Base-by-base conservation (phyloP, 2,329 filamentous ascomycete genomes). In the Exophiala spinifera region DNA sequence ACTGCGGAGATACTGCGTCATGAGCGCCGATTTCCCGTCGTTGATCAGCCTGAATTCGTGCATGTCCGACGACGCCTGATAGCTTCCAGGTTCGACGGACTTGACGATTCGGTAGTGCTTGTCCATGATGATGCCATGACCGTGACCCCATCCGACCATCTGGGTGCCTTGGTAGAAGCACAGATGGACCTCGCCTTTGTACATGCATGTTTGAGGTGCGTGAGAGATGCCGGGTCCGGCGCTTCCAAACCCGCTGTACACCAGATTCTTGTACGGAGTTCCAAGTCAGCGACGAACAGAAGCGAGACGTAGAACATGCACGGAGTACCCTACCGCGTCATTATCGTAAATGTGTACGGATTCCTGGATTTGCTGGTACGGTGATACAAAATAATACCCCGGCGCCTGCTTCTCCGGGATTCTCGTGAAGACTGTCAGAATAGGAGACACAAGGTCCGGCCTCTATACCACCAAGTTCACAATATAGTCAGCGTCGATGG, bases 301-400 rank as follows among this genome's bases (percentile, higher is more conserved):
- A 33, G 17, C 33, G 21, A 23, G n/a, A 37, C 15, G 8, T n/a
- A n/a, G n/a, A n/a, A n/a, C 7, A 14, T 43, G 21, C 17, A 19
- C 34, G 11, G 20, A 23, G 17, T 14, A 19, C 4, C 67, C 46
- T 69, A 74, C 72, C 59, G 76, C 77, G 57, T 69, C 67, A 60
- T 75, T 77, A 62, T 79, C 76, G 60, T 77, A 79, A 20, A 79
- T 79, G 60, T 79, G 76, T 7, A 77, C 74, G 1, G 75, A 76
- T 7, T 75, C 72, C 56, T 78, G 76, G 51, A 72, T 63, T 33
- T 74, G 71, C 43, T 77, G 71, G 59, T 79, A 79, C 1, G 77
- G 77, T 2, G 74, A 73, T 42, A 79, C 66, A 57, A 79, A 79
- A 42, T 78, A 75, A 63, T 78, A 79, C 19, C 77, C 77, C 0